Evolutionary conservation across 768 basidiomycete species (phyloP), one percentile per base, ranked within the genome.

Genomic region (Daedaleopsis nitida): DNA sequence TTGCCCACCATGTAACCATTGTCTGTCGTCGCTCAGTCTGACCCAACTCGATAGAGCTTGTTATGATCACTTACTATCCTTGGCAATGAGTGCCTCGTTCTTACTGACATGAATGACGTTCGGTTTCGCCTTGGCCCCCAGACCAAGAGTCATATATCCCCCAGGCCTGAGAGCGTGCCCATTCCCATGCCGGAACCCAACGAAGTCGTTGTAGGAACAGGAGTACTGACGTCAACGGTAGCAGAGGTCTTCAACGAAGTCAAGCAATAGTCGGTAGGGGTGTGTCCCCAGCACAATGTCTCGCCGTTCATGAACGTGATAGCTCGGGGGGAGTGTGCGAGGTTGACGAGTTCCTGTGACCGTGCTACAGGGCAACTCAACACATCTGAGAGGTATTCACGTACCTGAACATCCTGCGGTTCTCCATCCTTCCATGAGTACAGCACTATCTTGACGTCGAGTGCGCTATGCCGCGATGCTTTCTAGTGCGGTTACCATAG

Each of bases 241-340:
- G 82, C 76, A 78, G 84, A 83, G 1, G 80, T 82, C 42, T 81
- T 78, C 39, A 92, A 74, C 3, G 84, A 86, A 64, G 93, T 90
- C 8, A 95, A 74, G 0, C 87, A 89, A 71, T 89, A 85, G 64
- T 91, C 90, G 0, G 89, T 85, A 0, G 85, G 80, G n/a, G 91
- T 85, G 72, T 94, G 94, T 0, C 89, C 92, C 64, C 95, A 86
- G 65, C 89, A 89, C 10, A 83, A 78, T 1, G 78, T 78, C 24
- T 86, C 80, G 6, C 82, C 68, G 61, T 85, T 78, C 52, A 93
- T 74, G 71, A 98, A 96, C 2, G 87, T 79, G 52, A 97, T 87
- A 0, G 83, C 80, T 43, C 97, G 85, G n/a, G 97, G 88, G 10
- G 95, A 94, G 71, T 98, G 96, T 12, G 96, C 91, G 4, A 98